Base-by-base conservation (phyloP, 805 yeast species). In the Ogataea pini region DNA sequence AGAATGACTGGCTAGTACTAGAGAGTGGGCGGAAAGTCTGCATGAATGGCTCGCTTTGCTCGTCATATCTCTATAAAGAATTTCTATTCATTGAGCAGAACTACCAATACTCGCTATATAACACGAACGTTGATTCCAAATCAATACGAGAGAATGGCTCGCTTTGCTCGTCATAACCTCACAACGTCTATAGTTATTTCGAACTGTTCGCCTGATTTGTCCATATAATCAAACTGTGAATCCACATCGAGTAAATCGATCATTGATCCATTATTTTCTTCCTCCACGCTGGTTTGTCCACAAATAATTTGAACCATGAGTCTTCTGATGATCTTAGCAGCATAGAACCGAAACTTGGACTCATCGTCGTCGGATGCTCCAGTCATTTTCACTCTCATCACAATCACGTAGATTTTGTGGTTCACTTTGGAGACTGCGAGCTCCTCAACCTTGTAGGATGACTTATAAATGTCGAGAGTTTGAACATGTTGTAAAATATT, bases 281-380 rank as follows among this genome's bases (percentile, higher is more conserved):
- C 31, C n/a, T 49, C 53, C n/a, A 52, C 55, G 7, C 51, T 55
- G 19, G 19, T 44, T 47, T 18, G 14, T 14, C 42, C 42, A 10
- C 42, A 46, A 10, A 53, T 39, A 1, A 54, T 55, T 22, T 59
- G 52, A 19, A 47, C 46, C 48, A 77, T 52, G 13, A 69, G 60
- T 13, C 63, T 66, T 36, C 67, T 61, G 3, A 82, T 67, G 7
- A 79, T 64, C 28, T 76, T 68, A 36, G 68, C 64, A 2, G 77
- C 66, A 49, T 82, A 82, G 50, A 72, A 75, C 36, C 86, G 63
- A 28, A 86, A 59, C 27, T 72, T 67, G 1, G 80, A 64, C 61
- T 86, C 92, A 39, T 85, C 90, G 47, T 85, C 88, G 52, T 79
- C 80, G 3, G 86, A 78, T 1, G 84, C 86, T n/a, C 91, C 91